These are phyloP conservation scores for Cryptosporidium meleagridis DNA, from an alignment of 169 alveolate species.

Conservation along the genomic window DNA sequence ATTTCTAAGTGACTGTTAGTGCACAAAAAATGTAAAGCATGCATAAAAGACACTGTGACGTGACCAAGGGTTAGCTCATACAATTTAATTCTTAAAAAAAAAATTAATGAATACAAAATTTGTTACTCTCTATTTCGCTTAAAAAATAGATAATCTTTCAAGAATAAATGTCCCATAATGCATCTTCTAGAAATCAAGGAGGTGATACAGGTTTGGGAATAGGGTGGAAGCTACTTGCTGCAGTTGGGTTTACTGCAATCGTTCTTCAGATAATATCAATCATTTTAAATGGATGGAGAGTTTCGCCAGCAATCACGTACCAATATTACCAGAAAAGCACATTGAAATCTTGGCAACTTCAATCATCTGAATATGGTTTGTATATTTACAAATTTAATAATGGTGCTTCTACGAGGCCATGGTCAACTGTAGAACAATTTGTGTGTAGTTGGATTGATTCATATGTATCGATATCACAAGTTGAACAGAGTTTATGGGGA, in stretches of 20 bases:
- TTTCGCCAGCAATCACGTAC: constrained; percentile 57
- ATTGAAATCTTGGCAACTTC: constrained; percentile 53
- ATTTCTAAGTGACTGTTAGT: neutral
- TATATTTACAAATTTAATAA: constrained; percentile 45
- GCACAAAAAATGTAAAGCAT: neutral
- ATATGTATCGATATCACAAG: constrained; percentile 61
- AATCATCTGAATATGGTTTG: constrained; percentile 50
- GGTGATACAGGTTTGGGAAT: constrained; percentile 44
- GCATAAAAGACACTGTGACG: constrained; percentile 46
- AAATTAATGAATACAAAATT: neutral
- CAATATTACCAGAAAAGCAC: constrained; percentile 36
- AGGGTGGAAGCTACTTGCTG: constrained; percentile 70
- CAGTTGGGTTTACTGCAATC: constrained; percentile 61
- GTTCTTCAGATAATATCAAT: constrained; percentile 62
- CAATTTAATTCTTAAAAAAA: neutral
- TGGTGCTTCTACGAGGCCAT: constrained; percentile 73
- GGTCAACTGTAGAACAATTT: constrained; percentile 71
- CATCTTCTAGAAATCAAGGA: constrained; percentile 56
- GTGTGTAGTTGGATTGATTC: constrained; percentile 71
- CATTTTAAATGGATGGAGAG: constrained; percentile 72
- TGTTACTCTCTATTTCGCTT: neutral
- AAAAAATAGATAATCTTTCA: neutral
- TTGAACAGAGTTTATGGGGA: constrained; percentile 67
- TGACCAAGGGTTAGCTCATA: neutral
- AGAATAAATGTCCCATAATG: constrained; percentile 34